Percentiles rank a stretch among this genome's conserved stretches.
Evolutionary conservation across 768 basidiomycete species (phyloP).

Genomic region (Daedaleopsis nitida): DNA sequence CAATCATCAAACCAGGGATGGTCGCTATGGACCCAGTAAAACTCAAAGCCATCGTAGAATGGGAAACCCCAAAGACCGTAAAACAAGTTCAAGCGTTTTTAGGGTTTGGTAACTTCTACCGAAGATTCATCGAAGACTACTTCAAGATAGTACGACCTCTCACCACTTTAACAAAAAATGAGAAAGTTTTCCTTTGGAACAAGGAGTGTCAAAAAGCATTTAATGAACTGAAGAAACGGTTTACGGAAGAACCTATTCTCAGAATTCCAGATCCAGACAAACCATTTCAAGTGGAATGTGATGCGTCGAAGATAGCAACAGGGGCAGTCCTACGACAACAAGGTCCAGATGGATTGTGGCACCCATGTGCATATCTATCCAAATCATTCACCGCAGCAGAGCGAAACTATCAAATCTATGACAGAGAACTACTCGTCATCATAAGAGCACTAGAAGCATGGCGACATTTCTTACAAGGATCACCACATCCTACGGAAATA

Average conservation of each 20-base stretch:
- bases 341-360: constrained; percentile 11
- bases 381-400: constrained; percentile 24
- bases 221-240: background rate
- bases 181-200: background rate
- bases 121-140: constrained; percentile 33
- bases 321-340: constrained; percentile 32
- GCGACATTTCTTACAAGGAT: constrained; percentile 28
- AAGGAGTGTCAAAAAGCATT: constrained; percentile 1
- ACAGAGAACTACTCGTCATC: constrained; percentile 41
- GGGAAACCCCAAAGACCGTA: constrained; percentile 28
- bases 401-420: constrained; percentile 33
- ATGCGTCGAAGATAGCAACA: constrained; percentile 29
- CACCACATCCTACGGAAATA: constrained; percentile 17
- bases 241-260: constrained; percentile 12
- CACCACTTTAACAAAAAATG: constrained; percentile 19
- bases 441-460: constrained; percentile 29
- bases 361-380: constrained; percentile 17
- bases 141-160: constrained; percentile 28
- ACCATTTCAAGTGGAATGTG: constrained; percentile 19
- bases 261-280: constrained; percentile 8
- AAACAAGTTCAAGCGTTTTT: too few species aligned
- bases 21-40: constrained; percentile 38
- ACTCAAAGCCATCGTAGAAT: constrained; percentile 32
- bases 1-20: constrained; percentile 25
- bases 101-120: constrained; percentile 37